Evolutionary conservation across 202 grass and related monocot genomes (phyloP).

Genomic region (Carex arenaria): DNA sequence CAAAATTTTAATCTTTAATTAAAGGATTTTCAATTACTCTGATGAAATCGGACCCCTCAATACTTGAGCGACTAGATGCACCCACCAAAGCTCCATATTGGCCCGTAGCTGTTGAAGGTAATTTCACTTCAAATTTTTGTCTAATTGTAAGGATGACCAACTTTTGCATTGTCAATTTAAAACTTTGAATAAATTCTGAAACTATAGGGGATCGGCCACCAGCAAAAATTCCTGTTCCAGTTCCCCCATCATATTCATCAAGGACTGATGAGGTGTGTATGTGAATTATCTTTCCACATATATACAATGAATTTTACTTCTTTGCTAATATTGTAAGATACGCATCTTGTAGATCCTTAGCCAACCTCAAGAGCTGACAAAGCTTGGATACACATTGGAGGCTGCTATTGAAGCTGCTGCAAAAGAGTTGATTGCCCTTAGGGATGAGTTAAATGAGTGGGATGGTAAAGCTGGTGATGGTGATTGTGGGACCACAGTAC

Average conservation of each 20-base stretch:
- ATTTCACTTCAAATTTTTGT: background rate
- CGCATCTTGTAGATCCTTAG: conserved; percentile 37
- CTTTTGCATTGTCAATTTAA: background rate
- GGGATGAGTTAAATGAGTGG: conserved; percentile 87
- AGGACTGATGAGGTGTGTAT: conserved; percentile 69
- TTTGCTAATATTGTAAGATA: conserved; percentile 17
- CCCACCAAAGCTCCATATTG: conserved; percentile 83
- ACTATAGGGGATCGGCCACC: conserved; percentile 67
- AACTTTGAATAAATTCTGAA: conserved; percentile 27
- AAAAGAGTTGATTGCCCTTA: conserved; percentile 70
- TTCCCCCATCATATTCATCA: conserved; percentile 64
- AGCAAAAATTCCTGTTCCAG: conserved; percentile 83
- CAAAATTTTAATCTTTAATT: conserved; percentile 23
- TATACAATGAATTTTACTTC: conserved; percentile 14
- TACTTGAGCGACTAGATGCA: conserved; percentile 88
- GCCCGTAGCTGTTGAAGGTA: conserved; percentile 97
- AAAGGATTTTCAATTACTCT: conserved; percentile 93
- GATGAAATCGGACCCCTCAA: conserved; percentile 71
- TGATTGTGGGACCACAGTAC: conserved; percentile 93
- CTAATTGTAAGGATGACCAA: background rate
- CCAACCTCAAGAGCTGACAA: conserved; percentile 63
- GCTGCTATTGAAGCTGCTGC: conserved; percentile 76
- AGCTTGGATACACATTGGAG: conserved; percentile 63
- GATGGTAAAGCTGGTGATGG: conserved; percentile 97
- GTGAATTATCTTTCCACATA: conserved; percentile 18